Evolutionary conservation across 2,329 filamentous ascomycete species (phyloP).

Genomic region (Xenosphaeropsis pyriputrescens): DNA sequence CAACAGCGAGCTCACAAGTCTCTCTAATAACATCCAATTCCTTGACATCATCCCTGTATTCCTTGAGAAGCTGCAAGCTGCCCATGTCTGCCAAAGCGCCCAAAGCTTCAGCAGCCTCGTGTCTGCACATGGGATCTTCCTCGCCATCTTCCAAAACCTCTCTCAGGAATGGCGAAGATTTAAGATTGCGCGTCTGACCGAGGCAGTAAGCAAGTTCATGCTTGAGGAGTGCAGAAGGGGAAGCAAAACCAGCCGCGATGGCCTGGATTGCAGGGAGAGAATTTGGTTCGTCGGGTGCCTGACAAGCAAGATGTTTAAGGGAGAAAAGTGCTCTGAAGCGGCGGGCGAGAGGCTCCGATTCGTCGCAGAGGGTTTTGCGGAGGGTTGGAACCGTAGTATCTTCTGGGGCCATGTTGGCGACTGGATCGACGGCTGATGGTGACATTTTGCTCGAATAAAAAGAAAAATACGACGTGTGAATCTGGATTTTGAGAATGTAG

Average conservation of each 20-base stretch:
- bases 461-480: too few relatives aligned
- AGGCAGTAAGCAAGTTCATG: conserved; percentile 96
- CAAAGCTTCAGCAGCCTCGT: conserved; percentile 91
- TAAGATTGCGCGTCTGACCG: conserved; percentile 71
- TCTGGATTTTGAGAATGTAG: too few relatives aligned
- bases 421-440: too few relatives aligned
- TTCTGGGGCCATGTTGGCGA: not conserved
- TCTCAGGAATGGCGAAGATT: conserved; percentile 59
- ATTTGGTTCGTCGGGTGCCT: conserved; percentile 38
- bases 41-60: conserved; percentile 57
- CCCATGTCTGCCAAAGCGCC: conserved; percentile 67
- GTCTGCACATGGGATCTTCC: conserved; percentile 92
- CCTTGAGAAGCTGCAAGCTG: conserved; percentile 59
- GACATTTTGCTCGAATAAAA: too few relatives aligned
- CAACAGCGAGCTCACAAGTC: conserved; percentile 94
- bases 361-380: conserved; percentile 64
- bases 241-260: conserved; percentile 76
- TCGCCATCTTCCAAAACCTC: conserved; percentile 58
- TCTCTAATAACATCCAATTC: conserved; percentile 77
- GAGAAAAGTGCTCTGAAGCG: conserved; percentile 97
- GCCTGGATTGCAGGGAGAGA: conserved; percentile 52
- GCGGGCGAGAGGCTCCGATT: conserved; percentile 67
- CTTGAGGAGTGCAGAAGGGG: conserved; percentile 80
- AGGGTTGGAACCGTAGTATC: conserved; percentile 30
- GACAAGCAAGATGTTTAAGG: conserved; percentile 79